Evolutionary conservation across 2,329 filamentous ascomycete species (phyloP), one percentile per base, ranked within the genome.

Genomic region (Trichoderma sp.): DNA sequence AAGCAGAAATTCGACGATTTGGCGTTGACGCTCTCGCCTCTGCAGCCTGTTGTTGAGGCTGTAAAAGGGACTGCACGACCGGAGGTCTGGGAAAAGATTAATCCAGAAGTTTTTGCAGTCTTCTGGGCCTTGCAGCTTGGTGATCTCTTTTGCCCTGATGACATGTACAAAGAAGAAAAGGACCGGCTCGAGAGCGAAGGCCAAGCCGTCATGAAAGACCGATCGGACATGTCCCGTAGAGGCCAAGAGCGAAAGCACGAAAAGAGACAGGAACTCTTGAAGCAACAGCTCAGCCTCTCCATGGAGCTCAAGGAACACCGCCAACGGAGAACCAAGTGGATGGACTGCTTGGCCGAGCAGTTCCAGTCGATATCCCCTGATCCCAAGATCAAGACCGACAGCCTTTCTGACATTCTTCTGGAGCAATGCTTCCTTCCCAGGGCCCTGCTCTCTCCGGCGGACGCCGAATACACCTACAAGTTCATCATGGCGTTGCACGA

Each of bases 401-500:
- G 82, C 8, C 84, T 96, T 5, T 92, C 94, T 63, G 88, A 93
- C 73, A 85, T 87, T 4, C 81, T 99, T 19, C 85, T 99, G 10
- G 93, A 98, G 78, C 90, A 96, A 73, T 99, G 95, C 76, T 89
- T 99, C 72, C 80, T 98, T n/a, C 95, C 95, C 10, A 90, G 95
- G 50, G 84, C 96, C 19, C 85, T 95, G 29, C 83, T 97, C 34
- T 97, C 94, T 0, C 88, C 93, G 1, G 86, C 91, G 59, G 95
- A 99, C 77, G 92, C 94, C 0, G 92, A 97, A 72, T 99, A 92
- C 80, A 90, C 89, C 66, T 96, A 94, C 79, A 88, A 89, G 71
- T 90, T 98, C 81, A 83, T 98, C 75, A 93, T 92, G 74, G 92
- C 92, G 73, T 85, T 99, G 64, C 95, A 99, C 78, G 89, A 90